Percentiles rank a stretch among this genome's conserved stretches.
phyloP scores from a whole-genome alignment of 352 stramenopile genomes.

The Phytopythium litorale region DNA sequence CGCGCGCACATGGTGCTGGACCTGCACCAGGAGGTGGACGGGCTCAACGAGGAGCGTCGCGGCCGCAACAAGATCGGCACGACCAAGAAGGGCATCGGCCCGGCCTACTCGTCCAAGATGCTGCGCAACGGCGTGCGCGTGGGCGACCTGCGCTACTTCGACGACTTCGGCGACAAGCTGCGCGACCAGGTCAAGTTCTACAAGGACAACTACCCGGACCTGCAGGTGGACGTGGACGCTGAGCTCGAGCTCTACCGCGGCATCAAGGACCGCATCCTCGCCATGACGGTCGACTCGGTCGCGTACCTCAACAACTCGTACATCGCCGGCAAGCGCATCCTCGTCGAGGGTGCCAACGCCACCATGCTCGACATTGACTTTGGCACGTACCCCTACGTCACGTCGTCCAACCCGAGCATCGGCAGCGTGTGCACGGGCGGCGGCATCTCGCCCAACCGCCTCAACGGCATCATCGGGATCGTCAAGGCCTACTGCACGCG shows the following conservation, averaged over 20 bases:
- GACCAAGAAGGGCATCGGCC: slow-evolving; percentile 98
- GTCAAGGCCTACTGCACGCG: slow-evolving; percentile 99
- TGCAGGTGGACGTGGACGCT: slow-evolving; percentile 73
- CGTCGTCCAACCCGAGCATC: slow-evolving; percentile 97
- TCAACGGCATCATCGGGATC: slow-evolving; percentile 96
- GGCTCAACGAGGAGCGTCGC: slow-evolving; percentile 78
- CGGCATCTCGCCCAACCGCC: slow-evolving; percentile 91
- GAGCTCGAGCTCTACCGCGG: slow-evolving; percentile 84
- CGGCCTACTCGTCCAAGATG: slow-evolving; percentile 98
- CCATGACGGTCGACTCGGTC: slow-evolving; percentile 95
- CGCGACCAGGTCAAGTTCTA: slow-evolving; percentile 90
- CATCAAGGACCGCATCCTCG: slow-evolving; percentile 83
- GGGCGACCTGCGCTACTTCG: slow-evolving; percentile 92
- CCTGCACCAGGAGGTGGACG: slow-evolving; percentile 95
- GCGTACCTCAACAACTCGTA: slow-evolving; percentile 96
- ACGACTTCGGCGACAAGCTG: slow-evolving; percentile 90
- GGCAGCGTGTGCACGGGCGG: slow-evolving; percentile 96
- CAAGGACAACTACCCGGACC: slow-evolving; percentile 85
- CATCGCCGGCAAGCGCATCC: slow-evolving; percentile 94
- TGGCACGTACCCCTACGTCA: slow-evolving; percentile 99
- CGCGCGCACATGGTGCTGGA: slow-evolving; percentile 98
- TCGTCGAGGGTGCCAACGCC: slow-evolving; percentile 99
- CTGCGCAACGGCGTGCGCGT: slow-evolving; percentile 96
- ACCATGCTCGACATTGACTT: slow-evolving; percentile 99
- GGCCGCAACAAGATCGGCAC: slow-evolving; percentile 98